These are phyloP conservation scores for Geotrichum klebahnii DNA, from an alignment of 1,139 yeast genomes.

Conservation along the genomic window DNA sequence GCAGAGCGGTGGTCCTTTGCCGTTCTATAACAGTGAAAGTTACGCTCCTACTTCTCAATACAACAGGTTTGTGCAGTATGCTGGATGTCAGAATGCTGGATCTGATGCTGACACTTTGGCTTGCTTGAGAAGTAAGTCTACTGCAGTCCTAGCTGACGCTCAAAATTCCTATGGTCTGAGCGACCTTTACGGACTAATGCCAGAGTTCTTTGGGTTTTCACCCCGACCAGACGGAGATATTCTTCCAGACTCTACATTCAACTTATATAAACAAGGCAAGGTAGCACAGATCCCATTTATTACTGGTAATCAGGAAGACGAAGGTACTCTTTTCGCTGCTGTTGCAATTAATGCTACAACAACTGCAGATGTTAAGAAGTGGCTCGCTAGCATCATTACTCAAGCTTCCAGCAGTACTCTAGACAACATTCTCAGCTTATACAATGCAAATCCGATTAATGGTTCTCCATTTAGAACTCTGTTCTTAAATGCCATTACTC, in stretches of 20 bases:
- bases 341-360: constrained; percentile 19
- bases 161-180: constrained; percentile 19
- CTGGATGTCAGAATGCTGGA: constrained; percentile 23
- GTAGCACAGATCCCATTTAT: constrained; percentile 27
- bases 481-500: constrained; percentile 19
- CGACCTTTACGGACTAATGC: constrained; percentile 12
- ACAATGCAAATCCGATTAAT: constrained; percentile 23
- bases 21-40: constrained; percentile 19
- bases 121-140: constrained; percentile 26
- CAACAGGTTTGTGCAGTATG: constrained; percentile 21
- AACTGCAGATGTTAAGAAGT: constrained; percentile 19
- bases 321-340: constrained; percentile 27
- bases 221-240: constrained; percentile 28
- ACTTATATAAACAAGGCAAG: constrained; percentile 21
- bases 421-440: constrained; percentile 17
- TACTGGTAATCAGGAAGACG: constrained; percentile 28
- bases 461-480: constrained; percentile 31
- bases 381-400: constrained; percentile 17
- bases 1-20: constrained; percentile 29
- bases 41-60: constrained; percentile 23
- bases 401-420: constrained; percentile 15
- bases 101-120: constrained; percentile 20
- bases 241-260: constrained; percentile 18
- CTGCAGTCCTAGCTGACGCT: constrained; percentile 21
- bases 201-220: constrained; percentile 20